Conservation (phyloP, 495 filamentous ascomycete species). For the Apiosordaria backusii region DNA sequence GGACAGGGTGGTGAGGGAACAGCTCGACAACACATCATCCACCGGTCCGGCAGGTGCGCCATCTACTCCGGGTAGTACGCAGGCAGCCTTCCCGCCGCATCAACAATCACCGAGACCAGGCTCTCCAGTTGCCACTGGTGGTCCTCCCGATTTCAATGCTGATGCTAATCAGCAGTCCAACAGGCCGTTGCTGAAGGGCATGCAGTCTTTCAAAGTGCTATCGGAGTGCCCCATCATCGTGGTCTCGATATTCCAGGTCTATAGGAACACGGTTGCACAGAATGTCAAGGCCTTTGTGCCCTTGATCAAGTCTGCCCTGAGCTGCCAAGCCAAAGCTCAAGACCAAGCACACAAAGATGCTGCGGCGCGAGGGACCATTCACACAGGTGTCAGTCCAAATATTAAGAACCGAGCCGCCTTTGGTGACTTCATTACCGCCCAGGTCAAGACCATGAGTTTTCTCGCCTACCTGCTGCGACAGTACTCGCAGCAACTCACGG, state of each 20-base stretch:
- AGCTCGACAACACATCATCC: conserved; percentile 70
- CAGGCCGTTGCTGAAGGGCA: conserved; percentile 77
- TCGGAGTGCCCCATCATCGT: conserved; percentile 98
- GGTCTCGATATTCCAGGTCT: conserved; percentile 94
- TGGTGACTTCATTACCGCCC: conserved; percentile 94
- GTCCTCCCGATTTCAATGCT: conserved; percentile 39
- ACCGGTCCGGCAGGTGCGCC: conserved; percentile 59
- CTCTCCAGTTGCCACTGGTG: conserved; percentile 74
- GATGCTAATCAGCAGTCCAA: conserved; percentile 79
- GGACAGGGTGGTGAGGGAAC: conserved; percentile 88
- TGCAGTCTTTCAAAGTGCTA: conserved; percentile 98
- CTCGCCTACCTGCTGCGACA: conserved; percentile 88
- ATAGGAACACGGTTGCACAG: conserved; percentile 67
- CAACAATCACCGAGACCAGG: conserved; percentile 82
- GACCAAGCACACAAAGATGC: conserved; percentile 87
- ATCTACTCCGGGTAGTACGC: conserved; percentile 71
- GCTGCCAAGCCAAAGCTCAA: conserved; percentile 89
- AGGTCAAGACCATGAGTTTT: conserved; percentile 99
- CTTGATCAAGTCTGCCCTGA: conserved; percentile 83
- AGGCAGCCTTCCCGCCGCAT: conserved; percentile 53
- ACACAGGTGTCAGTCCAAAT: conserved; percentile 88
- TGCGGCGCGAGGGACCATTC: conserved; percentile 67
- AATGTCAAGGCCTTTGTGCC: conserved; percentile 95
- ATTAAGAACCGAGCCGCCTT: conserved; percentile 94
- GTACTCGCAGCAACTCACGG: conserved; percentile 80